Evolutionary conservation across 1,284 basidiomycete genomes (phyloP), one percentile per base, ranked within the genome.

Genomic region (Moesziomyces sp.): DNA sequence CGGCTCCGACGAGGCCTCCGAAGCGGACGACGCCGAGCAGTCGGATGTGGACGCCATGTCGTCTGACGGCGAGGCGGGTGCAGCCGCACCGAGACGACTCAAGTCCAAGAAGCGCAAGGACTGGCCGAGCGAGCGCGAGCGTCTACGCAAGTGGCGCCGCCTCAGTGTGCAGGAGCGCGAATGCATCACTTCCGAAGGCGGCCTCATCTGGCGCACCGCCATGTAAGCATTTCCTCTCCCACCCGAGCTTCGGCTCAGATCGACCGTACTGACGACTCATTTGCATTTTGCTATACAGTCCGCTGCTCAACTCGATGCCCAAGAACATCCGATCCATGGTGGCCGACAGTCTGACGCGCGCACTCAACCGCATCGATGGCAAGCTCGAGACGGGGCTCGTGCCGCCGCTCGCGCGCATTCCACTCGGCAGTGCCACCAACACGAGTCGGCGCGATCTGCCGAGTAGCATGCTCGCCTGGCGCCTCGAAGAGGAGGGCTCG

Each of bases 151-250:
- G 45, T 74, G 75, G 75, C 59, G 75, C n/a, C 42, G 63, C 6
- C 44, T 77, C 11, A 71, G 56, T 42, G 45, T 68, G 0, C 63
- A 74, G 26, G 75, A 77, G 46, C 56, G 75, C 14, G 75, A 77
- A 49, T 67, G 63, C 26, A 58, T 77, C 19, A 74, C 65, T 1
- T 65, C 69, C 3, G 71, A 77, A 52, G 72, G 67, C n/a, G 75
- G 75, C 23, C 30, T 77, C 42, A 63, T 77, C n/a, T 77, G 75
- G 75, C 52, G 64, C 6, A 66, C 60, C 6, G 74, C 74, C 4
- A 71, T 72, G 51, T 63, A 45, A 50, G 60, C 58, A 26, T 40
- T 26, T 16, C 4, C 6, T 2, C 21, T 38, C 11, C 44, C n/a
- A 9, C 30, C 34, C 4, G 30, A 11, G 30, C 11, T 2, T 30